Base-by-base conservation (phyloP, 192 early-diverging fungal genomes). In the Dissophora ornata region DNA sequence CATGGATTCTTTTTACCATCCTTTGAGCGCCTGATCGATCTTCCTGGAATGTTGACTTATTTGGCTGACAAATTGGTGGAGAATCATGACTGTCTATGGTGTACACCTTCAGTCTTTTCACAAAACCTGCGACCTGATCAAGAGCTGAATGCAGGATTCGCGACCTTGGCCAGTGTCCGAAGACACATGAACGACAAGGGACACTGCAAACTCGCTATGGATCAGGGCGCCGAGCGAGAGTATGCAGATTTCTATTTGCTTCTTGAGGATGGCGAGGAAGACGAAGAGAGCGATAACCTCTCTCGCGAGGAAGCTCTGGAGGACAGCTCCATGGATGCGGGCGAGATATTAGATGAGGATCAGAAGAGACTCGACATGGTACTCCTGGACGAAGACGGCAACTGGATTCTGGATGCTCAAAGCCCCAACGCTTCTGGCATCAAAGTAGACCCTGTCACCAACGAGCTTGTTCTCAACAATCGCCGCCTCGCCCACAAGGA, bases 171-270 rank as follows among this genome's bases (percentile, higher is more conserved):
- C 22, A 56, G 50, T 36, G 77, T 79, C 7, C 67, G 77, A 3
- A 40, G 69, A 48, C 77, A 79, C 42, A 79, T 79, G 77, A 46
- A 63, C 38, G 77, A 79, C 32, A 79, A 79, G 57, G 67, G 77
- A 21, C 77, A 79, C 46, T 79, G 77, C 68, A 79, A 79, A 33
- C 56, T 79, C 6, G 54, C 62, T 2, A 66, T 65, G 67, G 77
- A 79, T 16, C 49, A 59, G 0, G 77, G 77, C 11, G 77, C 77
- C 22, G 77, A 79, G 33, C 21, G 66, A 10, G 77, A 79, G 22
- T 70, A 65, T 22, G 68, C 67, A 4, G 77, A 69, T 34, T 79
- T 79, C 28, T 79, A 79, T 24, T 42, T 77, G 16, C n/a, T 59
- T 25, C 34, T 59, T 33, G 54, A 56, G 3, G 62, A 79, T 2